Conservation (phyloP, 2,329 filamentous ascomycete species). For the Penicillium griseofulvum region DNA sequence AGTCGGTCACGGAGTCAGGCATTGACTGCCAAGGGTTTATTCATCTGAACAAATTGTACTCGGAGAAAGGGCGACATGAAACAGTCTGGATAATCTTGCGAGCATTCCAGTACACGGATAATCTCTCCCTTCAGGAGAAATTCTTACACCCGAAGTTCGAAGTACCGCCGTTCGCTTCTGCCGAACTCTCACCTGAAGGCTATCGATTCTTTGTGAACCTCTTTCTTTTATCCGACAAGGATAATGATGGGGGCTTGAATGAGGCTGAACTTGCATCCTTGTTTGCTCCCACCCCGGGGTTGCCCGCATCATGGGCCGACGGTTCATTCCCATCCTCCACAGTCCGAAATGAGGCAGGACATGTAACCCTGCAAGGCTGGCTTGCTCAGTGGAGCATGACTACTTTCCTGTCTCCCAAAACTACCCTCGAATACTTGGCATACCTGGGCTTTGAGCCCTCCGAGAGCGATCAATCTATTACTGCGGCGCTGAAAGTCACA, state of each 20-base stretch:
- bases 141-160: slow-evolving; percentile 94
- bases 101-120: slow-evolving; percentile 95
- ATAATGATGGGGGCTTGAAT: slow-evolving; percentile 93
- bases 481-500: slow-evolving; percentile 84
- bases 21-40: slow-evolving; percentile 83
- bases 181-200: slow-evolving; percentile 87
- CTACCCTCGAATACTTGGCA: slow-evolving; percentile 90
- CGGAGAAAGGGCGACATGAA: slow-evolving; percentile 94
- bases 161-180: slow-evolving; percentile 85
- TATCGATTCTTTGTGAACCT: slow-evolving; percentile 98
- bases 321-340: slow-evolving; percentile 89
- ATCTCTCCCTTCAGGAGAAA: slow-evolving; percentile 81
- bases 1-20: slow-evolving; percentile 64
- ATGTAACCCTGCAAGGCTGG: slow-evolving; percentile 97
- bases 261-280: slow-evolving; percentile 78
- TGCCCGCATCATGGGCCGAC: slow-evolving; percentile 83
- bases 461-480: slow-evolving; percentile 71
- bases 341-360: slow-evolving; percentile 88
- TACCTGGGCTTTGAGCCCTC: slow-evolving; percentile 90
- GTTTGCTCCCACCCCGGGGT: slow-evolving; percentile 88
- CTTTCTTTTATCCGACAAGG: slow-evolving; percentile 92
- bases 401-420: slow-evolving; percentile 92
- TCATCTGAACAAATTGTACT: slow-evolving; percentile 90
- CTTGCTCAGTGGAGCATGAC: slow-evolving; percentile 99
- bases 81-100: slow-evolving; percentile 97